Evolutionary conservation across 2,329 filamentous ascomycete species (phyloP), one percentile per base, ranked within the genome.

Genomic region (Periconia digitata): DNA sequence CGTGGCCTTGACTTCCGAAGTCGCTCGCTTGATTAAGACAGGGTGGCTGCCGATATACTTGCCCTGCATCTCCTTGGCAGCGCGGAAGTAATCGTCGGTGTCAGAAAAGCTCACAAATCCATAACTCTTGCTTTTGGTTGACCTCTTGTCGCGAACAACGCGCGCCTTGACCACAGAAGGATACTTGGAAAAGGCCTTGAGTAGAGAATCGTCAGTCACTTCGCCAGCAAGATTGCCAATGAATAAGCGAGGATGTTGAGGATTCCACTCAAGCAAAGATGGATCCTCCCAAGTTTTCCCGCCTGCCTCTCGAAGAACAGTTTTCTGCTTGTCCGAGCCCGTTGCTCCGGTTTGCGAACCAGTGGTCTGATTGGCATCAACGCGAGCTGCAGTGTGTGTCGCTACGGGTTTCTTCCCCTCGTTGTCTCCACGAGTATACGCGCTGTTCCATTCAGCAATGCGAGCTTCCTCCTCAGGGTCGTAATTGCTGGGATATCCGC

Each of bases 41-140:
- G 94, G 94, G 72, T 97, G 94, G 70, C 91, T 96, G 63, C 95
- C 92, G 67, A 99, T 97, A 74, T 99, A 99, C 76, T 99, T 97
- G 61, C 92, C 92, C 65, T 96, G 89, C 94, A 97, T 97, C 76
- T 97, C 92, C 75, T 94, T 91, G 63, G 91, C 92, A 1, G 94
- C 92, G 63, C 90, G 85, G 78, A 99, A 97, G 71, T 95, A 97
- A 66, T 96, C 92, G 70, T 99, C 94, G 23, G 91, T 89, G 67
- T 96, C 89, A 62, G 86, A 87, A 74, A 99, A 97, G 72, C 90
- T 94, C 47, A 99, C 92, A 66, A 99, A 99, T 2, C 94, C 94
- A 68, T 90, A 99, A 0, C 92, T 94, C 70, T 94, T 95, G 65
- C 89, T 95, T 76, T 99, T 99, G 47, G 89, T 94, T 1, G 92